These are phyloP conservation scores for Rubroboletus satanas DNA, from an alignment of 768 basidiomycete genomes.

Conservation along the genomic window DNA sequence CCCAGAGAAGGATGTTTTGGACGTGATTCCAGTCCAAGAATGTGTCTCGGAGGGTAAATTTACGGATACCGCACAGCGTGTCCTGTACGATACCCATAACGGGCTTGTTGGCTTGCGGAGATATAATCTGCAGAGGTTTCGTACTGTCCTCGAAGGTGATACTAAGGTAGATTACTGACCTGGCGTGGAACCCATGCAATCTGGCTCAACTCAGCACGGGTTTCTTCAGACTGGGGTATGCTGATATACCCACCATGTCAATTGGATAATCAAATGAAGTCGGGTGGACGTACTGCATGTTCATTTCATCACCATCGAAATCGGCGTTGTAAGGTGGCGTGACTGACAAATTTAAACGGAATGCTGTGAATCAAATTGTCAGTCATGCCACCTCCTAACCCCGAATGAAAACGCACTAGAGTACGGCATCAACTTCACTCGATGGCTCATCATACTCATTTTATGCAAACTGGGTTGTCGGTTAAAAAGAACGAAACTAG, in stretches of 20 bases:
- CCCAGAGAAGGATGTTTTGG: slow-evolving; percentile 97
- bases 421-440: slow-evolving; percentile 95
- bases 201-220: slow-evolving; percentile 94
- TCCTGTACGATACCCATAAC: slow-evolving; percentile 99
- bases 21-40: slow-evolving; percentile 96
- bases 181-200: slow-evolving; percentile 98
- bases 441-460: slow-evolving; percentile 99
- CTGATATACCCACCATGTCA: slow-evolving; percentile 38
- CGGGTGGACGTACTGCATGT: slow-evolving; percentile 85
- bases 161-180: slow-evolving; percentile 39
- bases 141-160: neutral
- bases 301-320: slow-evolving; percentile 99
- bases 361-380: slow-evolving; percentile 52
- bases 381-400: slow-evolving; percentile 1
- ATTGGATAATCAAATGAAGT: neutral
- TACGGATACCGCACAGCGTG: slow-evolving; percentile 94
- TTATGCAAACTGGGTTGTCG: slow-evolving; percentile 98
- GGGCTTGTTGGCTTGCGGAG: slow-evolving; percentile 98
- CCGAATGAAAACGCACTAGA: slow-evolving; percentile 64
- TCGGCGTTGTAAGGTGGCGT: slow-evolving; percentile 99
- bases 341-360: slow-evolving; percentile 96
- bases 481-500: slow-evolving; percentile 66
- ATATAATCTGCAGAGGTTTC: slow-evolving; percentile 71
- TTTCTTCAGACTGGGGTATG: slow-evolving; percentile 97
- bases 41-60: slow-evolving; percentile 92